Evolutionary conservation across 805 yeast genomes (phyloP), one percentile per base, ranked within the genome.

Genomic region (Ogataea glucozyma): DNA sequence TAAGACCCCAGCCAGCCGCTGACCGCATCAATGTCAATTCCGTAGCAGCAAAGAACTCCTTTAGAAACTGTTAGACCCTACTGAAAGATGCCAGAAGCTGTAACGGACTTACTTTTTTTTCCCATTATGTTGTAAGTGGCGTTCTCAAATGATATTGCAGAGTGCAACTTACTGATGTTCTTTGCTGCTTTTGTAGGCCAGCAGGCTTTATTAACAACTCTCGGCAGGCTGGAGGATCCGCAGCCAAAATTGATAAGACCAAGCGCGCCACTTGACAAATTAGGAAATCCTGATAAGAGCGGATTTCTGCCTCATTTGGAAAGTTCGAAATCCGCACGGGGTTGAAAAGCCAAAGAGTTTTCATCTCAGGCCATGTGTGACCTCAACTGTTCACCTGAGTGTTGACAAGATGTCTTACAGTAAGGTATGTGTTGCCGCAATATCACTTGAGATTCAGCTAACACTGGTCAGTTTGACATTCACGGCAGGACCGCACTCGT

Each of bases 21-120:
- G 21, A 65, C 70, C 6, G 70, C 70, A 45, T 65, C 70, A 26
- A 65, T 62, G 38, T 65, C 70, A 31, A 65, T 64, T 32, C 70
- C 70, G 41, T 65, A 65, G 41, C 64, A 57, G 44, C 66, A 61
- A 16, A 63, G 52, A 41, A 64, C 65, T 42, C 66, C 65, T n/a
- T n/a, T 62, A 5, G 32, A 32, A 17, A 3, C 8, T 22, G 9
- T 19, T 30, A 10, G 18, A 21, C 18, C 4, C 12, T 13, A 8
- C 12, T 26, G 6, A 8, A 27, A 27, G 12, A 4, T 10, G 31
- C 10, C 6, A 4, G 4, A 6, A 7, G 18, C 31, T 14, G 6
- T 4, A 12, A 27, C 5, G 12, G 16, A 30, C 42, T 6, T 31
- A 39, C 42, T 39, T 33, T 39, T 39, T 20, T 39, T 39, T 6